phyloP scores from a whole-genome alignment of 805 yeast genomes.

The Zygoascus bituminiphila region DNA sequence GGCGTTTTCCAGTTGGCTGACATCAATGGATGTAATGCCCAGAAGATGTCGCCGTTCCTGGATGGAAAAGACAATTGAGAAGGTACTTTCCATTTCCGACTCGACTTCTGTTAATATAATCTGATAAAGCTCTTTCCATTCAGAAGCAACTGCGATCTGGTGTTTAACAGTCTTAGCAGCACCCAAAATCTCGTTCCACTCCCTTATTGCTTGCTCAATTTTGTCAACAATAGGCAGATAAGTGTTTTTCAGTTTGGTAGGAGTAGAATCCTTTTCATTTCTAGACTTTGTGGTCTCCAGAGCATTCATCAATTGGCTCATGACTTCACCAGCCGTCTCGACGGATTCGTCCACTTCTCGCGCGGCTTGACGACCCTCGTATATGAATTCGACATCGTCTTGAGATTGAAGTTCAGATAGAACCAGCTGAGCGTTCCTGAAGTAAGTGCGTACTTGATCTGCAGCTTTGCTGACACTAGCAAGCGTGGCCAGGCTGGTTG shows the following conservation, averaged over 20 bases:
- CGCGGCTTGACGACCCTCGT: slow-evolving; percentile 19
- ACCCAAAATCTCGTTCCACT: slow-evolving; percentile 18
- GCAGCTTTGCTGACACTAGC: slow-evolving; percentile 10
- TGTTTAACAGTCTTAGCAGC: slow-evolving; percentile 10
- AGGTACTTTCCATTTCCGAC: slow-evolving; percentile 18
- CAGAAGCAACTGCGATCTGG: slow-evolving; percentile 21
- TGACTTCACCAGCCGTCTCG: slow-evolving; percentile 16
- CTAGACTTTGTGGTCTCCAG: slow-evolving; percentile 13
- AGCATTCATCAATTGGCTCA: slow-evolving; percentile 16
- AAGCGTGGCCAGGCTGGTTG: slow-evolving; percentile 1
- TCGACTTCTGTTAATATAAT: slow-evolving; percentile 20
- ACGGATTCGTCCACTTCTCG: slow-evolving; percentile 14
- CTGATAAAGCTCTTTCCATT: slow-evolving; percentile 23
- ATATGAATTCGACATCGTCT: slow-evolving; percentile 21
- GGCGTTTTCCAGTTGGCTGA: slow-evolving; percentile 8
- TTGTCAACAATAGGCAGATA: slow-evolving; percentile 15
- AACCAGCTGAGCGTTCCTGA: slow-evolving; percentile 12
- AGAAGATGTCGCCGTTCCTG: slow-evolving; percentile 13
- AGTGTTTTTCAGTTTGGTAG: neutral
- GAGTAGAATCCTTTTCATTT: slow-evolving; percentile 2
- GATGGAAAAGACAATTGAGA: slow-evolving; percentile 16
- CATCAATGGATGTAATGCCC: slow-evolving; percentile 7
- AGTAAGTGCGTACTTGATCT: slow-evolving; percentile 14
- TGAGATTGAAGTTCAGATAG: slow-evolving; percentile 15
- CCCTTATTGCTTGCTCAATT: slow-evolving; percentile 15